A percentile compares a stretch with the other conserved stretches of the same genome.
Evolutionary conservation across 441 rosid species (phyloP).

Genomic region (Croton setiger): DNA sequence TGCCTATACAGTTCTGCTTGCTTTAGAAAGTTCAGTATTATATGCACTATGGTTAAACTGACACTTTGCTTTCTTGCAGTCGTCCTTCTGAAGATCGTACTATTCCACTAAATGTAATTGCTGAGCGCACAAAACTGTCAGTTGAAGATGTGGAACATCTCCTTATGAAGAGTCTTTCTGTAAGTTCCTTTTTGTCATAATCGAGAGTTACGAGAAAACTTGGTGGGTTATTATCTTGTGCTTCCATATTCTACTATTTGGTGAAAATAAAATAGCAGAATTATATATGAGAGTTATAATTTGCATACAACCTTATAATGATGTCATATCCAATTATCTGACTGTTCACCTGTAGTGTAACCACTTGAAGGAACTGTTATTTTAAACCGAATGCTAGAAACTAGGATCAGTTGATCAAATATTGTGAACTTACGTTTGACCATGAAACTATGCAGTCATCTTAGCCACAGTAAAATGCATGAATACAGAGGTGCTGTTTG

Average conservation of each 20-base stretch:
- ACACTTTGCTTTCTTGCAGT: constrained; percentile 40
- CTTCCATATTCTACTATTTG: too few species aligned
- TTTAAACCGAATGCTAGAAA: neutral
- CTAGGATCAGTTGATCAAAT: neutral
- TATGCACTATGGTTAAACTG: constrained; percentile 8
- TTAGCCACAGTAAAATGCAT: neutral
- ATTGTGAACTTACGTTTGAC: neutral
- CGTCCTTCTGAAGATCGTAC: constrained; percentile 95
- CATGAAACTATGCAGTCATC: too few species aligned
- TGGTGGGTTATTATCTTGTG: neutral
- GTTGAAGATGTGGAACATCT: constrained; percentile 94
- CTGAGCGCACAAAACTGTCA: constrained; percentile 76
- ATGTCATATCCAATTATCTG: neutral
- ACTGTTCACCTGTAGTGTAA: neutral
- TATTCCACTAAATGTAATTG: constrained; percentile 74
- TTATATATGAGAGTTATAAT: neutral
- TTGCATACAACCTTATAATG: neutral
- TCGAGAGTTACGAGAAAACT: neutral
- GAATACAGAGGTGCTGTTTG: neutral
- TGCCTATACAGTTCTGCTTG: neutral
- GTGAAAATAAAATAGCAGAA: too few species aligned
- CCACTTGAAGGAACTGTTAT: neutral
- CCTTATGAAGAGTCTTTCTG: constrained; percentile 93
- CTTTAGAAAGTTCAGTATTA: neutral
- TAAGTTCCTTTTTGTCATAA: constrained; percentile 34